Evolutionary conservation across 2,329 filamentous ascomycete species (phyloP), one percentile per base, ranked within the genome.

Genomic region (Aspergillus aculeatus): DNA sequence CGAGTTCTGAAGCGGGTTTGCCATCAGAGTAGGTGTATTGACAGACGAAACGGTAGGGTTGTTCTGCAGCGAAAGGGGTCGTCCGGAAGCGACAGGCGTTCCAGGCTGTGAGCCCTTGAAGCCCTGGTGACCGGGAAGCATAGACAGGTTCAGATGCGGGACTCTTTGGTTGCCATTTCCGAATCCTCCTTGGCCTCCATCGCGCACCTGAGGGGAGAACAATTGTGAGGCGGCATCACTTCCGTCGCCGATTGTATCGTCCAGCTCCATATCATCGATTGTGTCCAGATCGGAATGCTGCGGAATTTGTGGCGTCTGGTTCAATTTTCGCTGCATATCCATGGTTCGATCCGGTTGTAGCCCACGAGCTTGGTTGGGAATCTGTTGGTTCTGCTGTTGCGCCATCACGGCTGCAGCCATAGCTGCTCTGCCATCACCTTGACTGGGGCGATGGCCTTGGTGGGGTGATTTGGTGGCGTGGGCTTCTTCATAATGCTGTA

Each of bases 41-140:
- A 97, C 94, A 3, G 93, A 97, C 3, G 95, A 99, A 19, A 98
- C 94, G 1, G 93, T 97, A 16, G 94, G 94, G 74, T 97, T 97
- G 75, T 96, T 92, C 73, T 92, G 89, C 66, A 96, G 87, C 53
- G 88, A 88, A 70, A 94, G 92, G 10, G 77, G 73, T 47, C 83
- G 81, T 68, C 84, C 87, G 50, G 89, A 85, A 26, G 91, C 83
- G 32, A 89, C 88, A 2, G 94, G 94, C 0, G 94, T 97, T 4
- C 90, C 87, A 1, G 93, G 94, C 64, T 92, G 91, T 4, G 93
- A 96, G 10, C 88, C 91, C 59, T 91, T 89, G 61, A 97, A 84
- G 14, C 89, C 92, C 72, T 95, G 88, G 71, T 91, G 91, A 26
- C 80, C 81, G 69, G 85, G 84, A 72, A 92, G 87, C 68, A 91